Base-by-base conservation (phyloP, 2,329 filamentous ascomycete species). In the Capronia epimyces region DNA sequence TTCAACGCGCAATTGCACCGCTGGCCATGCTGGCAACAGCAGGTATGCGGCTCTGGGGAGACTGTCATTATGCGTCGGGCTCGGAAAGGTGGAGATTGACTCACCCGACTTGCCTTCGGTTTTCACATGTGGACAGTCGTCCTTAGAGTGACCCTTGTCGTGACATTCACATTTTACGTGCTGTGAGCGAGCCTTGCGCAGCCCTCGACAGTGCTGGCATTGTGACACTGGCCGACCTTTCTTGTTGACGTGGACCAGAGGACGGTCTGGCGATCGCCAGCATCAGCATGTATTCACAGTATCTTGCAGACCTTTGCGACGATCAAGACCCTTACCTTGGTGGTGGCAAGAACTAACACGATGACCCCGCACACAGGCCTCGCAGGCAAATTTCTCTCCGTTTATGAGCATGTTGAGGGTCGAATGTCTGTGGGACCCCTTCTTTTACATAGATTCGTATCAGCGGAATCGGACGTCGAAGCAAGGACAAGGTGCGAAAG, bases 271-370 rank as follows among this genome's bases (percentile, higher is more conserved):
- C 64, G 27, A 44, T 42, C 46, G 24, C 12, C 29, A 58, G 46
- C 52, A 22, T 55, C 46, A 43, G 51, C 31, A 46, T 46, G 32
- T 53, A 27, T 41, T 39, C 27, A 32, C 29, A 5, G 10, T 36
- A 37, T 20, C 31, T 21, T 42, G 46, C 34, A 39, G 13, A 29
- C 22, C 34, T 50, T 25, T 36, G 37, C 46, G 41, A 55, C 41
- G 43, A 49, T 40, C 15, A 7, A 16, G 15, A 13, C 57, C 79
- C 87, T 77, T 82, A 95, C 90, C 89, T 70, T 82, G 81, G 72
- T 98, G 93, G 71, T 91, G 89, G 78, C 93, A 98, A 69, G 93
- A 95, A 84, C 90, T 97, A 68, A 98, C 93, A 69, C 93, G 88
- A 76, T 98, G 93, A 67, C 93, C 93, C 72, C 93, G 87, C 69